Conservation (phyloP, 2,329 filamentous ascomycete species). For the Ustulina deusta region DNA sequence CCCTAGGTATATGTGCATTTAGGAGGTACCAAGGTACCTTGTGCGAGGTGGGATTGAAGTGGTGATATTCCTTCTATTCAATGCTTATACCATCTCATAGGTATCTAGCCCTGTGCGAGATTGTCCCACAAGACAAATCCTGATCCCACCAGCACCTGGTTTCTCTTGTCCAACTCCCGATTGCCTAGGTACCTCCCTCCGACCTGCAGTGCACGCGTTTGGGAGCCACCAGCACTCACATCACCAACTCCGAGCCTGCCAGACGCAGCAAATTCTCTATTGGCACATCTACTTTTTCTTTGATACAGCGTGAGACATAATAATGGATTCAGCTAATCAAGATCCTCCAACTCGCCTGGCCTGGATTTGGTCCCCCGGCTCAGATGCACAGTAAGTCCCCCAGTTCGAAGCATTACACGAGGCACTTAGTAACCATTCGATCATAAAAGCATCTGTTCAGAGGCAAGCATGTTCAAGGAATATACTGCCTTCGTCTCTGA, state of each 20-base stretch:
- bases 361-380: background rate
- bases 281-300: background rate
- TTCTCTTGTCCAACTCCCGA: background rate
- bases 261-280: too few relatives aligned
- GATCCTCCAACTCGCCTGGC: background rate
- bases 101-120: too few relatives aligned
- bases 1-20: too few relatives aligned
- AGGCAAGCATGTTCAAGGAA: background rate
- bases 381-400: conserved; percentile 1
- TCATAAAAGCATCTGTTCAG: background rate
- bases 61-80: too few relatives aligned
- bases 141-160: background rate
- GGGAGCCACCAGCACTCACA: background rate
- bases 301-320: background rate
- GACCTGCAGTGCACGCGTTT: background rate
- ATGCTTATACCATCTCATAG: too few relatives aligned
- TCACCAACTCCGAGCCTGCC: background rate
- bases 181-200: background rate
- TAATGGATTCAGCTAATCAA: background rate
- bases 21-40: too few relatives aligned
- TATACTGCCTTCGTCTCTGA: background rate
- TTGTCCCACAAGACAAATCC: background rate
- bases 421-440: background rate
- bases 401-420: background rate
- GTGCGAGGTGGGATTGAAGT: too few relatives aligned